Percentiles rank a stretch among this genome's conserved stretches.
phyloP scores from a whole-genome alignment of 2,329 filamentous ascomycete species.

The Aspergillus sp. region DNA sequence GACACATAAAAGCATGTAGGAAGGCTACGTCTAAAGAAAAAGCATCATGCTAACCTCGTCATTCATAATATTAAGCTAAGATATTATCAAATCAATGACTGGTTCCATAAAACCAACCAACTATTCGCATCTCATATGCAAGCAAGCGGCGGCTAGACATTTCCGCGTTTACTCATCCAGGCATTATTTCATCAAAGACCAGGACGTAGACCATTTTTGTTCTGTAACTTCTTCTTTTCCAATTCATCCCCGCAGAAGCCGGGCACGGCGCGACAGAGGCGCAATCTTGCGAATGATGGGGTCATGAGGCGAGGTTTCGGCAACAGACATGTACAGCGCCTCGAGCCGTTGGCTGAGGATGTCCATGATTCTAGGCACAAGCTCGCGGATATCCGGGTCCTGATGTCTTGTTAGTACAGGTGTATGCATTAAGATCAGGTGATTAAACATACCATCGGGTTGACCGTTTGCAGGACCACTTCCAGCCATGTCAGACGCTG shows the following conservation, averaged over 20 bases:
- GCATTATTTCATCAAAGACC: constrained; percentile 7
- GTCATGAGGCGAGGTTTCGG: constrained; percentile 54
- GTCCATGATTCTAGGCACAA: constrained; percentile 62
- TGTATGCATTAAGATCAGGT: not conserved
- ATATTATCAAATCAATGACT: not conserved
- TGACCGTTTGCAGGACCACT: constrained; percentile 55
- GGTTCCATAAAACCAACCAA: not conserved
- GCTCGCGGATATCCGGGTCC: constrained; percentile 58
- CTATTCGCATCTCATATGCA: not conserved
- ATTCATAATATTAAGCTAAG: not conserved
- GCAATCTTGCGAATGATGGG: constrained; percentile 56
- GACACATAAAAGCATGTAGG: too few species aligned
- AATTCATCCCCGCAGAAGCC: constrained; percentile 33
- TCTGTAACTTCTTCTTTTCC: not conserved
- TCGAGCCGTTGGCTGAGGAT: constrained; percentile 60
- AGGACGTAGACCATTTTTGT: not conserved
- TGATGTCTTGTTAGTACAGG: constrained; percentile 25
- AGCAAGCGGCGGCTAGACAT: not conserved
- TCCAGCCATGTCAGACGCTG: constrained; percentile 63
- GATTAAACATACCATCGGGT: constrained; percentile 51
- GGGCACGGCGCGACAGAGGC: constrained; percentile 46
- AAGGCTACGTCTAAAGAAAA: not conserved
- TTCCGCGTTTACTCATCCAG: not conserved
- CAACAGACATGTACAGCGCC: constrained; percentile 58
- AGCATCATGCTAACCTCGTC: not conserved